A percentile compares a stretch with the other conserved stretches of the same genome.
Conservation (phyloP, 768 basidiomycete species). For the Phaeotremella skinneri region DNA sequence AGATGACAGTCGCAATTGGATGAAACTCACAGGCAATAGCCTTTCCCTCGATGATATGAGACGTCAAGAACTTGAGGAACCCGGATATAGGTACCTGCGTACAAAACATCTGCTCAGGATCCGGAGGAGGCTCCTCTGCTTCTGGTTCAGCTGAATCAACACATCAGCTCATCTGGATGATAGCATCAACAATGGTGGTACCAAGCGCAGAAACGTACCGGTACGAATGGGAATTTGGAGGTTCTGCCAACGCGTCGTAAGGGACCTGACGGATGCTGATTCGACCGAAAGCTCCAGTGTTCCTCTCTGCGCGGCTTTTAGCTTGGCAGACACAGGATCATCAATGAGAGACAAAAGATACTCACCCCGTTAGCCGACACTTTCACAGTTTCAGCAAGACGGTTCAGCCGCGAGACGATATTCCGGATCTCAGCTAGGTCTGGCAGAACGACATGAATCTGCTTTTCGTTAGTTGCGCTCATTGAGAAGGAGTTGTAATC, state of each 20-base stretch:
- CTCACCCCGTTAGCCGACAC: slow-evolving; percentile 47
- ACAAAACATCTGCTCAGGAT: slow-evolving; percentile 39
- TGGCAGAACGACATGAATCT: slow-evolving; percentile 49
- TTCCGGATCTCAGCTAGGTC: slow-evolving; percentile 42
- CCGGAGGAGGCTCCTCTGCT: slow-evolving; percentile 21
- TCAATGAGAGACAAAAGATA: not conserved
- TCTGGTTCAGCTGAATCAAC: slow-evolving; percentile 19
- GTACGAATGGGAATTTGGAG: slow-evolving; percentile 38
- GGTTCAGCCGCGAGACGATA: slow-evolving; percentile 39
- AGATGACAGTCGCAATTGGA: too few species aligned
- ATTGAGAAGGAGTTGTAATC: not conserved
- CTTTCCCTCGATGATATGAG: slow-evolving; percentile 39
- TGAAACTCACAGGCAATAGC: slow-evolving; percentile 42
- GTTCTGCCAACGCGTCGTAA: slow-evolving; percentile 44
- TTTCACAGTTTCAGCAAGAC: slow-evolving; percentile 41
- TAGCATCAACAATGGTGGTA: not conserved
- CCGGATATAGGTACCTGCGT: slow-evolving; percentile 43
- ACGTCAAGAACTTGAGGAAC: slow-evolving; percentile 47
- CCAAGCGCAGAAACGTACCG: slow-evolving; percentile 19
- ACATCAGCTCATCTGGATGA: slow-evolving; percentile 9
- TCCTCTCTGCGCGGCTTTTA: slow-evolving; percentile 35
- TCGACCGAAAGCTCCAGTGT: slow-evolving; percentile 36
- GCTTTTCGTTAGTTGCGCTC: not conserved
- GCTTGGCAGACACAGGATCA: not conserved
- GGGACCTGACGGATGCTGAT: slow-evolving; percentile 23